Percentiles rank a stretch among this genome's conserved stretches.
phyloP scores from a whole-genome alignment of 2,329 filamentous ascomycete species.

The Xylariaceae sp. region DNA sequence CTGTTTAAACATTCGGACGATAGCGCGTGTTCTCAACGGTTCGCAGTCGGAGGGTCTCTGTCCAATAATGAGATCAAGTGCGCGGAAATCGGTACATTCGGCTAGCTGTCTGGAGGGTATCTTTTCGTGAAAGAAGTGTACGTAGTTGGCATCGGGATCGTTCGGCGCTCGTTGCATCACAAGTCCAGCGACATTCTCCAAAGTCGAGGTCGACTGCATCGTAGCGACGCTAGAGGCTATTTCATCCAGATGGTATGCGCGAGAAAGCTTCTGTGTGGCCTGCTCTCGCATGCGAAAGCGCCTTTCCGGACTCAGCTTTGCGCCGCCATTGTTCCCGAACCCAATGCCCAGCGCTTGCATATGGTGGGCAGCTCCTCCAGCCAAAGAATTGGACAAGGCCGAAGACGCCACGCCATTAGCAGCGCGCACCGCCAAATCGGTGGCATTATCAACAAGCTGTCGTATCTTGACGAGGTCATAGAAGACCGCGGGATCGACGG shows the following conservation, averaged over 20 bases:
- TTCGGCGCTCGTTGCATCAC: slow-evolving; percentile 67
- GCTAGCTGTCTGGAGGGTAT: slow-evolving; percentile 72
- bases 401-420: slow-evolving; percentile 68
- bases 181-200: slow-evolving; percentile 71
- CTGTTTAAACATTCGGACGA: slow-evolving; percentile 71
- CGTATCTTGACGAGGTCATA: slow-evolving; percentile 83
- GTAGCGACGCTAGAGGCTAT: slow-evolving; percentile 78
- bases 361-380: slow-evolving; percentile 38
- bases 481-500: slow-evolving; percentile 75
- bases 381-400: slow-evolving; percentile 48
- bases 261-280: slow-evolving; percentile 71
- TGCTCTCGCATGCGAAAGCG: slow-evolving; percentile 77
- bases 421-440: slow-evolving; percentile 71
- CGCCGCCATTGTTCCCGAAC: slow-evolving; percentile 54
- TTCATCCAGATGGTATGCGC: slow-evolving; percentile 77
- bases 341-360: slow-evolving; percentile 45
- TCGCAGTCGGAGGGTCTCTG: slow-evolving; percentile 61
- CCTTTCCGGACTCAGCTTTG: slow-evolving; percentile 69
- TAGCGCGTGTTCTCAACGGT: slow-evolving; percentile 66
- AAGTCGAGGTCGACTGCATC: slow-evolving; percentile 73
- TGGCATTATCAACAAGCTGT: slow-evolving; percentile 74
- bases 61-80: slow-evolving; percentile 64
- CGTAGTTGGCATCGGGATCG: slow-evolving; percentile 74
- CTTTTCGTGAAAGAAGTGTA: slow-evolving; percentile 92
- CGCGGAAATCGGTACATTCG: slow-evolving; percentile 63